Evolutionary conservation across 176 grass and related monocot species (phyloP), one percentile per base, ranked within the genome.

Genomic region (Bromus sterilis): DNA sequence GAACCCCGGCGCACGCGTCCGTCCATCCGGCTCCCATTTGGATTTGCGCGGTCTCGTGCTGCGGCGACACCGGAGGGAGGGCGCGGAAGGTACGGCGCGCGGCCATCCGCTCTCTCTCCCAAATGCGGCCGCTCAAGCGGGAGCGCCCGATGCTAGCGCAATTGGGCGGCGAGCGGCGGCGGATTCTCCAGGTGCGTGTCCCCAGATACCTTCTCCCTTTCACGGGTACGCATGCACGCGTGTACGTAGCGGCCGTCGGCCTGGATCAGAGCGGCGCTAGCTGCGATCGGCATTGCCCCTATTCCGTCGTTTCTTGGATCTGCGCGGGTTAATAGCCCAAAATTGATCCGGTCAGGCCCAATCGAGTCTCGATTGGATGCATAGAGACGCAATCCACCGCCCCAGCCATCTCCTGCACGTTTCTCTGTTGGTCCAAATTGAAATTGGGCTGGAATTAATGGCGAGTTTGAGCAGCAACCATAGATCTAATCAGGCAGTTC

Each of bases 171-270:
- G 72, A 12, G 18, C 40, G 25, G 39, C 18, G 10, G 4, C 44
- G 46, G 70, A 21, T 57, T 25, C 26, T 57, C 44, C 49, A 84
- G 81, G 77, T 89, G 29, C 31, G 51, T 42, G 42, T 26, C 56
- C 51, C 60, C 12, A 78, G 62, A 33, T 23, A 21, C 76, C 20
- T 77, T 3, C 14, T 43, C 74, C 32, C 13, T 30, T 28, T 30
- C 23, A 76, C 65, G 53, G 15, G 21, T 20, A 49, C 59, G 44
- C 58, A 63, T 37, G 69, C 77, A 43, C 34, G 66, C 51, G 49
- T 16, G 66, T 25, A 16, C n/a, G 4, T 42, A 42, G 21, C 32
- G 21, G 13, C 70, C 70, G 14, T 70, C 32, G 28, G 80, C 36
- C 36, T 61, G 37, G 49, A 73, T 82, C 51, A 53, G 80, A 61